Conservation (phyloP, 2,329 filamentous ascomycete species). For the Podosphaera aphanis region DNA sequence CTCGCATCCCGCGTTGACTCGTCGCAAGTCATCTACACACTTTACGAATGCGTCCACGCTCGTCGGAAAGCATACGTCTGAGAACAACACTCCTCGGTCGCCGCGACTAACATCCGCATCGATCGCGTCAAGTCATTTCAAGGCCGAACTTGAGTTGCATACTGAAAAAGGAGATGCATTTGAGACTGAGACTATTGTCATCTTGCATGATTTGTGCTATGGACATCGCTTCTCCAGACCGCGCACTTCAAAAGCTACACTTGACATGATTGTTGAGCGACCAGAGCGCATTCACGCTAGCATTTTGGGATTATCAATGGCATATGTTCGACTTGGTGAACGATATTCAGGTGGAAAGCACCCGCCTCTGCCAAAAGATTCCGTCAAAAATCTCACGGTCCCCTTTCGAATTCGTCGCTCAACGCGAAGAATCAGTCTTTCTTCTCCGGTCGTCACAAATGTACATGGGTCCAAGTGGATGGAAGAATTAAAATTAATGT, state of each 20-base stretch:
- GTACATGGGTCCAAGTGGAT: conserved; percentile 88
- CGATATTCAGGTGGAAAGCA: conserved; percentile 48
- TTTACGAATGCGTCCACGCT: conserved; percentile 16
- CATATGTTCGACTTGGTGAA: conserved; percentile 75
- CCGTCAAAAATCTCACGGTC: conserved; percentile 27
- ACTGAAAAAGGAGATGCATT: conserved; percentile 7
- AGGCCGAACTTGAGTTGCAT: conserved; percentile 14
- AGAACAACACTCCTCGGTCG: conserved; percentile 15
- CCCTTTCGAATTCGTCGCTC: conserved; percentile 79
- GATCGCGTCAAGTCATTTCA: conserved; percentile 16
- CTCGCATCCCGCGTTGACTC: conserved; percentile 17
- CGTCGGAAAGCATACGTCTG: conserved; percentile 19
- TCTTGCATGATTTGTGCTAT: conserved; percentile 85
- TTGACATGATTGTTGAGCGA: conserved; percentile 73
- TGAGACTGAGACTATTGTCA: conserved; percentile 44
- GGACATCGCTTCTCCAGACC: conserved; percentile 78
- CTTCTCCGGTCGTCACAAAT: conserved; percentile 58
- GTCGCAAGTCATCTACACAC: conserved; percentile 22
- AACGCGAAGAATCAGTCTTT: conserved; percentile 42
- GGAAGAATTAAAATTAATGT: conserved; percentile 72
- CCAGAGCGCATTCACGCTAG: conserved; percentile 76
- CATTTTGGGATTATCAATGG: conserved; percentile 58
- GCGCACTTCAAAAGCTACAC: conserved; percentile 43
- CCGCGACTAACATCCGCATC: conserved; percentile 25
- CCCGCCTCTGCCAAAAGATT: conserved; percentile 39